Percentiles rank a stretch among this genome's conserved stretches.
Evolutionary conservation across 805 yeast species (phyloP).

Genomic region (Yarrowia divulgata): DNA sequence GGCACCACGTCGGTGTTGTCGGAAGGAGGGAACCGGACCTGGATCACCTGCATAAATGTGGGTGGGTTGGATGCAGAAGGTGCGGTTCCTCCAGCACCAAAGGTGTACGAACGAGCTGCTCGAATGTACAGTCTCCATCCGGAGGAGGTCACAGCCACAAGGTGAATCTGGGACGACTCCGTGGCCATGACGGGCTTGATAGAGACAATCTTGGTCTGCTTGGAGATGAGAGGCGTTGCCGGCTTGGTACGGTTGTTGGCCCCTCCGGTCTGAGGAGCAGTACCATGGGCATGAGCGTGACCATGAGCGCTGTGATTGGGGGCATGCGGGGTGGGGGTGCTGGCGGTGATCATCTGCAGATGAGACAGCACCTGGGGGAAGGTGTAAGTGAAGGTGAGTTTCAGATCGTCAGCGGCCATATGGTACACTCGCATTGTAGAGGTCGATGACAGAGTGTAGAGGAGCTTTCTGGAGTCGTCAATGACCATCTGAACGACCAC

Average conservation of each 20-base stretch:
- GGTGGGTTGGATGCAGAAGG: conserved; percentile 45
- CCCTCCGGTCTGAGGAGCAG: not conserved
- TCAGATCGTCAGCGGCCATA: conserved; percentile 56
- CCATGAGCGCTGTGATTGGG: conserved; percentile 6
- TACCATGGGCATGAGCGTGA: conserved; percentile 7
- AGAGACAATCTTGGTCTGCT: conserved; percentile 56
- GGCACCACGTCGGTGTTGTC: conserved; percentile 38
- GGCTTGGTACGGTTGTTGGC: conserved; percentile 9
- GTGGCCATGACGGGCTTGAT: conserved; percentile 65
- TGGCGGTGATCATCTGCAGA: conserved; percentile 46
- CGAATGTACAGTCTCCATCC: conserved; percentile 81
- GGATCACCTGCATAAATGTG: conserved; percentile 52
- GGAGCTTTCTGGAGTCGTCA: conserved; percentile 76
- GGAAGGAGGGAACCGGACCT: conserved; percentile 57
- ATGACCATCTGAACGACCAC: conserved; percentile 67
- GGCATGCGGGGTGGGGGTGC: conserved; percentile 20
- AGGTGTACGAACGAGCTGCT: conserved; percentile 52
- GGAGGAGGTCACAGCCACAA: conserved; percentile 79
- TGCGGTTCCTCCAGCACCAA: conserved; percentile 40
- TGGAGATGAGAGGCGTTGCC: conserved; percentile 45
- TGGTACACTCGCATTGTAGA: conserved; percentile 84
- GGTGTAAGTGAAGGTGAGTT: conserved; percentile 48
- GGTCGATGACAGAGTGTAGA: conserved; percentile 82
- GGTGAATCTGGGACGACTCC: conserved; percentile 73
- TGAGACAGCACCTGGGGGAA: conserved; percentile 46